Percentiles rank a stretch among this genome's conserved stretches.
phyloP scores from a whole-genome alignment of 129 eudicot species.

The Cynara cardunculus region DNA sequence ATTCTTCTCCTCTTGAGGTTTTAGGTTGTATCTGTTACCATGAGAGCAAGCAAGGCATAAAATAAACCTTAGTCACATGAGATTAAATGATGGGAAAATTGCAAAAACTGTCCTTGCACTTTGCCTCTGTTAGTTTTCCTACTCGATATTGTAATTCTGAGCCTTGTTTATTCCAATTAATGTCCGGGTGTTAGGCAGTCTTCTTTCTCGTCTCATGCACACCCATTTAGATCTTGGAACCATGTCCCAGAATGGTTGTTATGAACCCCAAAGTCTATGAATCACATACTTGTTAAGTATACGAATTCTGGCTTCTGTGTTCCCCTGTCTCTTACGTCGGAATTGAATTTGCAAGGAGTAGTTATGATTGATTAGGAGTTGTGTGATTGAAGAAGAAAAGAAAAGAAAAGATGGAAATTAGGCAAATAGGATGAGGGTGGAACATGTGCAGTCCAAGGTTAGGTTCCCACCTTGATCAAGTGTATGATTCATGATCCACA shows the following conservation, averaged over 20 bases:
- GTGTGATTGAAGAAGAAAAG: conserved; percentile 10
- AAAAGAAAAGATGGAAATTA: not conserved
- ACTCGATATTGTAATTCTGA: not conserved
- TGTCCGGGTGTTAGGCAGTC: too few relatives aligned
- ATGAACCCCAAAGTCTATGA: not conserved
- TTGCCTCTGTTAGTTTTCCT: not conserved
- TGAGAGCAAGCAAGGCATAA: not conserved
- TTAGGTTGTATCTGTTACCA: not conserved
- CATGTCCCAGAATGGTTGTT: not conserved
- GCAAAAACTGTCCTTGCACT: not conserved
- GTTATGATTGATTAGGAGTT: not conserved
- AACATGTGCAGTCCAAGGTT: conserved; percentile 27
- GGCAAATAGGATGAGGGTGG: conserved; percentile 1
- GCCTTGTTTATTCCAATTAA: not conserved
- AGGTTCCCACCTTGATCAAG: not conserved
- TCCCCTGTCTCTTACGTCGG: not conserved
- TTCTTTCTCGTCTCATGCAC: too few relatives aligned
- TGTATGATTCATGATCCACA: conserved; percentile 14
- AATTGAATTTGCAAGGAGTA: not conserved
- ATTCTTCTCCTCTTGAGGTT: not conserved
- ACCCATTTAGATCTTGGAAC: conserved; percentile 2
- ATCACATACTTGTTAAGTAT: conserved; percentile 1
- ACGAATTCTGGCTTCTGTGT: not conserved
- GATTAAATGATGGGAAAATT: not conserved
- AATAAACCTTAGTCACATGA: not conserved